Conservation (phyloP, 805 yeast genomes). For the Cyberlindnera subsufficiens region DNA sequence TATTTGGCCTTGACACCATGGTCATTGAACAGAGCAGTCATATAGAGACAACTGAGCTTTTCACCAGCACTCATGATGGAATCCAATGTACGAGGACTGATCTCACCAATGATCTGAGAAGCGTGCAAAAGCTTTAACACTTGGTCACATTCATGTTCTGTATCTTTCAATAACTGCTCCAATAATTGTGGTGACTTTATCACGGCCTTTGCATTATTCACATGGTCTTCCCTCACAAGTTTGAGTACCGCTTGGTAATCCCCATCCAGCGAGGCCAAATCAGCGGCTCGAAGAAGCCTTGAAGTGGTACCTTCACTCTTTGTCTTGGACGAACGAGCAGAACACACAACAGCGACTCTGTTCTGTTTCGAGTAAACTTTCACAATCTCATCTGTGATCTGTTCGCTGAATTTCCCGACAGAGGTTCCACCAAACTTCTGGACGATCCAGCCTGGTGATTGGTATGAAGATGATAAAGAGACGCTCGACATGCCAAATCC, state of each 20-base stretch:
- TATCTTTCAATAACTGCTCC: slow-evolving; percentile 48
- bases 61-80: slow-evolving; percentile 92
- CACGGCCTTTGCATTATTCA: slow-evolving; percentile 56
- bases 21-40: slow-evolving; percentile 81
- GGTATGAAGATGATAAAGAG: slow-evolving; percentile 11
- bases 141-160: slow-evolving; percentile 59
- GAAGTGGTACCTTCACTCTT: slow-evolving; percentile 96
- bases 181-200: slow-evolving; percentile 44
- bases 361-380: slow-evolving; percentile 51
- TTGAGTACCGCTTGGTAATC: slow-evolving; percentile 55
- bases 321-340: slow-evolving; percentile 87
- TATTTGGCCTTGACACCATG: slow-evolving; percentile 73
- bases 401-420: slow-evolving; percentile 88
- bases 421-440: slow-evolving; percentile 98
- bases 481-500: slow-evolving; percentile 13
- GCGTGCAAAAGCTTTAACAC: slow-evolving; percentile 75
- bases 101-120: slow-evolving; percentile 86
- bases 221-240: slow-evolving; percentile 74
- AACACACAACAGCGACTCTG: slow-evolving; percentile 90
- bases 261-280: slow-evolving; percentile 55
- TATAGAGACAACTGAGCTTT: slow-evolving; percentile 82
- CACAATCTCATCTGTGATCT: slow-evolving; percentile 82
- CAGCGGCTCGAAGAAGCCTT: slow-evolving; percentile 79
- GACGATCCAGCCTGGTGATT: slow-evolving; percentile 53
- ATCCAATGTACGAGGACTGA: slow-evolving; percentile 82